A percentile compares a stretch with the other conserved stretches of the same genome.
Evolutionary conservation across 2,329 filamentous ascomycete species (phyloP).

Genomic region (Cercospora berteroae): DNA sequence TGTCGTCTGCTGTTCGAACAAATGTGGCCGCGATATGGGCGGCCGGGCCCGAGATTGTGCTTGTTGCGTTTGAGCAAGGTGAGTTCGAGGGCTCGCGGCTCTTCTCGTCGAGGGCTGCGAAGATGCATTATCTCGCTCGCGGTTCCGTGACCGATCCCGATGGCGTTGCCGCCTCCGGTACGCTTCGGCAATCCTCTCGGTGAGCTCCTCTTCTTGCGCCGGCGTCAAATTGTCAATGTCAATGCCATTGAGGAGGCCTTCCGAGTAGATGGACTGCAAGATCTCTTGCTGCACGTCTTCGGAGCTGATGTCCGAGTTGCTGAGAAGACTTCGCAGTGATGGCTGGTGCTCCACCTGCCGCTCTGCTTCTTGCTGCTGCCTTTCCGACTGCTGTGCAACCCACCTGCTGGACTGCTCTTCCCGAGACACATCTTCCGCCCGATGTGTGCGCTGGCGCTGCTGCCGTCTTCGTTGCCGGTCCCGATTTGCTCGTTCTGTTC

Average conservation of each 20-base stretch:
- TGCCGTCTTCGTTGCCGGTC: constrained; percentile 21
- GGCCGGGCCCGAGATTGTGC: constrained; percentile 38
- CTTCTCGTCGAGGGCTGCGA: not conserved
- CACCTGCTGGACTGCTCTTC: constrained; percentile 17
- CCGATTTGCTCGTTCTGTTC: constrained; percentile 24
- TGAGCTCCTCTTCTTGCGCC: constrained; percentile 82
- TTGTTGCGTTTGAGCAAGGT: constrained; percentile 26
- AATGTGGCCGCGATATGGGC: constrained; percentile 48
- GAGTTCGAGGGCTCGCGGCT: constrained; percentile 1
- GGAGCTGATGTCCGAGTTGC: constrained; percentile 71
- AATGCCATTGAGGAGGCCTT: constrained; percentile 82
- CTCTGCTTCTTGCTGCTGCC: constrained; percentile 27
- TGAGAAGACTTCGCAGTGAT: constrained; percentile 80
- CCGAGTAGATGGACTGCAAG: constrained; percentile 80
- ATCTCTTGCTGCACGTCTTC: constrained; percentile 84
- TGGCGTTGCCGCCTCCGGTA: constrained; percentile 74
- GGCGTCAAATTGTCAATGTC: constrained; percentile 85
- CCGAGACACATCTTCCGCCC: constrained; percentile 13
- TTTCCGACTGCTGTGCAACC: constrained; percentile 17
- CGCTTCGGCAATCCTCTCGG: constrained; percentile 83
- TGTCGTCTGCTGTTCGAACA: constrained; percentile 43
- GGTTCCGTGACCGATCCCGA: constrained; percentile 33
- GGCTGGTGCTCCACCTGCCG: constrained; percentile 76
- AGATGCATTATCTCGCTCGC: constrained; percentile 16
- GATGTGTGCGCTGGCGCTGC: constrained; percentile 14